These are phyloP conservation scores for Talaromyces proteolyticus DNA, from an alignment of 495 filamentous ascomycete genomes.

Conservation along the genomic window DNA sequence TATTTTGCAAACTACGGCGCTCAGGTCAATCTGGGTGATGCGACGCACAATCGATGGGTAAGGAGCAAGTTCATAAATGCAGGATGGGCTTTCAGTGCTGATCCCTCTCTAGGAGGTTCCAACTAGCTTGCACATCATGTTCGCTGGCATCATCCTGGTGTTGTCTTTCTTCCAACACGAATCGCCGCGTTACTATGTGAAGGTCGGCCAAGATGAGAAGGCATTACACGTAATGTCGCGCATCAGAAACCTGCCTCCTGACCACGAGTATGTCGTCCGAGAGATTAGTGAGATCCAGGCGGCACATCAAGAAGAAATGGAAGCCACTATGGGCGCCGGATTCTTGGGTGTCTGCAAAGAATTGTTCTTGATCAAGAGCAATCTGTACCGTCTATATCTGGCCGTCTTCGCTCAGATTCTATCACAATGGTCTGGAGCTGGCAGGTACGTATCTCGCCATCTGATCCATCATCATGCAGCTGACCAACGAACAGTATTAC, in stretches of 20 bases:
- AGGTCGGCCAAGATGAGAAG: constrained; percentile 45
- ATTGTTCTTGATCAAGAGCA: constrained; percentile 51
- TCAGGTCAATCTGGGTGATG: constrained; percentile 51
- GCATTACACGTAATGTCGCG: constrained; percentile 38
- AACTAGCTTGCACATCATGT: constrained; percentile 66
- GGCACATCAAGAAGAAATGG: constrained; percentile 64
- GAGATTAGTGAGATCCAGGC: constrained; percentile 60
- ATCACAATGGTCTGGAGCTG: constrained; percentile 65
- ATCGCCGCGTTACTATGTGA: constrained; percentile 58
- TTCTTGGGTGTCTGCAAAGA: constrained; percentile 53
- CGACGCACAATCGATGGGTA: constrained; percentile 53
- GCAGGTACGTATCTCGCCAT: too few relatives aligned
- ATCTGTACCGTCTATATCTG: constrained; percentile 60
- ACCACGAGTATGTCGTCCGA: constrained; percentile 40
- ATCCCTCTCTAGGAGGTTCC: constrained; percentile 51
- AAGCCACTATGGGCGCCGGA: constrained; percentile 51
- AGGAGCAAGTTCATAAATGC: constrained; percentile 5
- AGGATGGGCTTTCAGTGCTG: constrained; percentile 8
- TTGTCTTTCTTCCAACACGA: constrained; percentile 61
- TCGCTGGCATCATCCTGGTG: constrained; percentile 59
- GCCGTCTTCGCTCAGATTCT: constrained; percentile 54
- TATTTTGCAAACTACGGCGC: constrained; percentile 49
- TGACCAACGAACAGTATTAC: constrained; percentile 59
- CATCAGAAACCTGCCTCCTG: constrained; percentile 32
- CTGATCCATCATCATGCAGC: too few relatives aligned